A percentile compares a stretch with the other conserved stretches of the same genome.
Evolutionary conservation across 768 basidiomycete species (phyloP).

Genomic region (Floccularia luteovirens): DNA sequence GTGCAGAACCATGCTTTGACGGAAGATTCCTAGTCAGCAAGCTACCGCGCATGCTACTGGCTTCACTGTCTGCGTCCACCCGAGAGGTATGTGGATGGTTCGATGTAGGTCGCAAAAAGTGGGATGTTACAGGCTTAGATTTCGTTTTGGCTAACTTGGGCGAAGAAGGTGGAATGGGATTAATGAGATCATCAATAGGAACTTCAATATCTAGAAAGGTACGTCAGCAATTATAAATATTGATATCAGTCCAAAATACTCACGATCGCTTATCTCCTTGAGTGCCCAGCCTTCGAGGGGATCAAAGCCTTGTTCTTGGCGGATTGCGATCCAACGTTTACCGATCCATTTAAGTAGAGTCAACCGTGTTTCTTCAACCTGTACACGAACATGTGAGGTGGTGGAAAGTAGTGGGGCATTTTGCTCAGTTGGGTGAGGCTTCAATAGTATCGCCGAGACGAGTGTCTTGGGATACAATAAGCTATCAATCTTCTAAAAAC

Average conservation of each 20-base stretch:
- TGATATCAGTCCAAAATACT: conserved; percentile 18
- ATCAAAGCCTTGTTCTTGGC: conserved; percentile 76
- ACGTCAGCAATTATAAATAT: conserved; percentile 1
- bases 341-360: conserved; percentile 70
- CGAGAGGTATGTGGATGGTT: conserved; percentile 23
- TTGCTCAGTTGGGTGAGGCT: conserved; percentile 52
- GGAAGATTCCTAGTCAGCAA: conserved; percentile 24
- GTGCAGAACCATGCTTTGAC: background rate
- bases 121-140: conserved; percentile 1
- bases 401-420: conserved; percentile 56
- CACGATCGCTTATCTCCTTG: conserved; percentile 81
- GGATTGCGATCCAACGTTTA: conserved; percentile 68
- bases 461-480: conserved; percentile 38
- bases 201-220: conserved; percentile 65
- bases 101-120: conserved; percentile 18
- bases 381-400: conserved; percentile 63
- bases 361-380: conserved; percentile 65
- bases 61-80: conserved; percentile 33
- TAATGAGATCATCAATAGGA: conserved; percentile 63
- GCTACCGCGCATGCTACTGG: conserved; percentile 37
- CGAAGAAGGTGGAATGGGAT: conserved; percentile 24
- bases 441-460: conserved; percentile 66
- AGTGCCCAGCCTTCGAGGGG: conserved; percentile 80
- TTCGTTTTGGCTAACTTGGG: conserved; percentile 7
- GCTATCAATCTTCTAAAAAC: background rate